Evolutionary conservation across 257 asterid genomes (phyloP), one percentile per base, ranked within the genome.

Genomic region (Ocimum tenuiflorum): DNA sequence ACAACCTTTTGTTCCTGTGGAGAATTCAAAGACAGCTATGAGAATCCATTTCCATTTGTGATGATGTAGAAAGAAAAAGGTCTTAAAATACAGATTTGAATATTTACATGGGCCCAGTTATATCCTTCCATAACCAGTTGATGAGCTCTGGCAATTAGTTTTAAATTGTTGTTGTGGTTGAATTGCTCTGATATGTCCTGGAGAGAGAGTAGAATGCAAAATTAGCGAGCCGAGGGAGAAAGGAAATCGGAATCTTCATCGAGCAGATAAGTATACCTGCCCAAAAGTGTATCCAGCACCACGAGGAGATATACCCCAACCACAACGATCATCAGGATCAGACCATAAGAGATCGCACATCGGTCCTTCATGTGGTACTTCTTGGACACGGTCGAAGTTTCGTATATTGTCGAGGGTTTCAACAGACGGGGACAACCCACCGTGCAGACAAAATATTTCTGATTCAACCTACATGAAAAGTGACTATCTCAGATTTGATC

Each of bases 281-380:
- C 98, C 98, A 39, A 91, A 91, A 43, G 98, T 91, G 78, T 91
- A 91, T 60, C 98, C 98, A 74, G 98, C 98, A 53, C 96, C 98
- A 62, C 98, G 95, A 19, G 98, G 96, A 19, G 98, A 91, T 60
- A 91, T 91, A 60, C 98, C 98, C 98, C 98, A 91, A 65, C 98
- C 98, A 70, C 98, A 91, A 19, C 98, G 94, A 73, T 91, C 98
- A 78, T 91, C 98, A 17, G 98, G 98, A 81, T 91, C 98, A 70
- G 98, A 91, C 96, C 98, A 91, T 67, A 91, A 79, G 33, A 91
- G 85, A 74, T 91, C 98, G 57, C 98, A 91, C 98, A 91, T 91
- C 29, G 98, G 96, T 58, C 98, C 98, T 80, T 91, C 98, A 72
- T 91, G 98, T 42, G 98, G 98, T 64, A 91, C 98, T 85, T 91